Evolutionary conservation across 208 protist species (phyloP).

Genomic region (Blechomonas ayalai): DNA sequence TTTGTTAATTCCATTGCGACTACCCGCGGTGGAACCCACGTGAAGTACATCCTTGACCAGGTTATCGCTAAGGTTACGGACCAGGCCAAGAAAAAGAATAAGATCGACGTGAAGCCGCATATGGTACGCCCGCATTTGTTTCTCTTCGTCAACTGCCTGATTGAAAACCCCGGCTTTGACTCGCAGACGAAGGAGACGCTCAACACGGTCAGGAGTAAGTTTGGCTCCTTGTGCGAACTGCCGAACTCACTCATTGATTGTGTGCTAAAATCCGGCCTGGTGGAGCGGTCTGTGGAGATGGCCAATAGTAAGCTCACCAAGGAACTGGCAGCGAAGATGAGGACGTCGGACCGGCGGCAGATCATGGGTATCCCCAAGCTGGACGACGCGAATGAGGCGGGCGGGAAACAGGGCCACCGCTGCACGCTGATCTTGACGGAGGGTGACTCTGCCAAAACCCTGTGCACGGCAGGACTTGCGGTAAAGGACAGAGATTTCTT

Average conservation of each 20-base stretch:
- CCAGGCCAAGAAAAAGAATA: slow-evolving; percentile 95
- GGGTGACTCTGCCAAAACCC: slow-evolving; percentile 98
- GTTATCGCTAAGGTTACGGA: slow-evolving; percentile 89
- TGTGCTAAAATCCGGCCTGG: slow-evolving; percentile 92
- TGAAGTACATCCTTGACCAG: slow-evolving; percentile 97
- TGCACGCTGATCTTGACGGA: slow-evolving; percentile 99
- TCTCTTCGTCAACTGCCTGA: slow-evolving; percentile 98
- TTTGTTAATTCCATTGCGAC: slow-evolving; percentile 99
- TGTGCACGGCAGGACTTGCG: slow-evolving; percentile 96
- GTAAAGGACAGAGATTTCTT: slow-evolving; percentile 98
- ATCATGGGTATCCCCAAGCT: slow-evolving; percentile 98
- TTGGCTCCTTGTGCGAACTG: slow-evolving; percentile 96
- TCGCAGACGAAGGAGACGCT: slow-evolving; percentile 99
- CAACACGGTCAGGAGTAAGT: slow-evolving; percentile 91
- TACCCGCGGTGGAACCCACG: slow-evolving; percentile 98
- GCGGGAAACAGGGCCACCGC: slow-evolving; percentile 88
- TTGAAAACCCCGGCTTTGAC: slow-evolving; percentile 99
- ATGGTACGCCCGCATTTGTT: slow-evolving; percentile 98
- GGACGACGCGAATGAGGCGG: slow-evolving; percentile 99
- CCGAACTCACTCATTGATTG: slow-evolving; percentile 94
- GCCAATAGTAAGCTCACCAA: slow-evolving; percentile 95
- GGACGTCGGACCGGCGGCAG: slow-evolving; percentile 59
- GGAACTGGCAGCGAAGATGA: slow-evolving; percentile 80
- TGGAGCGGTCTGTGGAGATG: slow-evolving; percentile 92
- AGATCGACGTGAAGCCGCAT: slow-evolving; percentile 94